Percentiles rank a stretch among this genome's conserved stretches.
Conservation (phyloP, 1,139 yeast species). For the Kluyveromyces sp. region DNA sequence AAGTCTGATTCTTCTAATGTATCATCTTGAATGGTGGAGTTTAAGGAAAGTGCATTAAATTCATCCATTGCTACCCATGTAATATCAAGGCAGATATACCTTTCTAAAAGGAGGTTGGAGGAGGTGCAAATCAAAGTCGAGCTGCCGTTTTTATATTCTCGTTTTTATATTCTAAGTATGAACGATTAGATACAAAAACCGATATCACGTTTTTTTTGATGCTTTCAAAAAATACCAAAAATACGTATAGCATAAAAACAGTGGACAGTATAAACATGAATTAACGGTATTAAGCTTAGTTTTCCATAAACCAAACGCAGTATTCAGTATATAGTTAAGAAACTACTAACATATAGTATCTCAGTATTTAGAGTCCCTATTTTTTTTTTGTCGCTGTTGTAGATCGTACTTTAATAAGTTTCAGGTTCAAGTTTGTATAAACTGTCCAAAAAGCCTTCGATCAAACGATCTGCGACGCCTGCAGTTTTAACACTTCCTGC, state of each 20-base stretch:
- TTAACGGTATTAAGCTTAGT: too few species aligned
- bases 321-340: too few species aligned
- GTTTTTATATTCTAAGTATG: too few species aligned
- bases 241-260: too few species aligned
- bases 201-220: not conserved
- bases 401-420: too few species aligned
- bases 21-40: conserved; percentile 5
- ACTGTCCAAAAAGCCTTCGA: conserved; percentile 73
- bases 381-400: not conserved
- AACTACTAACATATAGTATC: not conserved
- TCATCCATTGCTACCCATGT: conserved; percentile 5
- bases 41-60: conserved; percentile 7
- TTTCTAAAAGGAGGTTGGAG: too few species aligned
- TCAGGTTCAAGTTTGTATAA: conserved; percentile 36
- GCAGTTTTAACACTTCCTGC: conserved; percentile 83
- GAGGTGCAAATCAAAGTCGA: too few species aligned
- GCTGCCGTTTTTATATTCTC: too few species aligned
- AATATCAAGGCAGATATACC: too few species aligned
- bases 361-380: not conserved
- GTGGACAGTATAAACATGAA: too few species aligned
- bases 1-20: conserved; percentile 14
- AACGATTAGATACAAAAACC: not conserved
- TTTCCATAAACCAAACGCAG: too few species aligned
- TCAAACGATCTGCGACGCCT: conserved; percentile 75
- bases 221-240: too few species aligned